These are phyloP conservation scores for Saccharomyces eubayanus DNA, from an alignment of 805 yeast species.

Conservation along the genomic window DNA sequence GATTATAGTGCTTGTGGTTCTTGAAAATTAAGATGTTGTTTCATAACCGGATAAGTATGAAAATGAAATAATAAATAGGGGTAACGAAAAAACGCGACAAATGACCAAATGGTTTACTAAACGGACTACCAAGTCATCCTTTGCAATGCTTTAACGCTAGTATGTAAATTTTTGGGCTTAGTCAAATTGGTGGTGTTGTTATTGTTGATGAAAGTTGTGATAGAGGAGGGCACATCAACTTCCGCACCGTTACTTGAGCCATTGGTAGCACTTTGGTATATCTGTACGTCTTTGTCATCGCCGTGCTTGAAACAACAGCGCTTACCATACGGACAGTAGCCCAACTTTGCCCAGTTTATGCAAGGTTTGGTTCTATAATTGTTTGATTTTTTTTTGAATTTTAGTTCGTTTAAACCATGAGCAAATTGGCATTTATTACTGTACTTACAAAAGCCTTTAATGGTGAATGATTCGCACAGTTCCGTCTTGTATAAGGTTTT, in stretches of 20 bases:
- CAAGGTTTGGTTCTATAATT: slow-evolving; percentile 91
- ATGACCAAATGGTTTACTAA: not conserved
- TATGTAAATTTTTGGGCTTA: slow-evolving; percentile 21
- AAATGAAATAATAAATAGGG: not conserved
- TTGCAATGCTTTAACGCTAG: slow-evolving; percentile 26
- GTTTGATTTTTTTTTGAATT: slow-evolving; percentile 53
- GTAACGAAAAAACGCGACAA: not conserved
- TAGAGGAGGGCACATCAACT: not conserved
- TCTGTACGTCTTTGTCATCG: slow-evolving; percentile 28
- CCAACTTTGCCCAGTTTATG: slow-evolving; percentile 75
- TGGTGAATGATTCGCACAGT: slow-evolving; percentile 69
- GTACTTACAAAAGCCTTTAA: slow-evolving; percentile 70
- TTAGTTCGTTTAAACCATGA: slow-evolving; percentile 74
- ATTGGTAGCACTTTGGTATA: slow-evolving; percentile 22
- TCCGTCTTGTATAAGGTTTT: slow-evolving; percentile 84
- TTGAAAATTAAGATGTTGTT: not conserved
- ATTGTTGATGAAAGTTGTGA: not conserved
- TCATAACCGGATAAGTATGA: not conserved
- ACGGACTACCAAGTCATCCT: slow-evolving; percentile 27
- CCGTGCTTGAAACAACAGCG: slow-evolving; percentile 90
- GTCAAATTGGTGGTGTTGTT: not conserved
- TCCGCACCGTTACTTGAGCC: not conserved
- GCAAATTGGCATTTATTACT: slow-evolving; percentile 93
- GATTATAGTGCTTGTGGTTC: not conserved
- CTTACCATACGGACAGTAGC: slow-evolving; percentile 80